These are phyloP conservation scores for Fraxinus sp. DNA, from an alignment of 305 asterid genomes.

Conservation along the genomic window DNA sequence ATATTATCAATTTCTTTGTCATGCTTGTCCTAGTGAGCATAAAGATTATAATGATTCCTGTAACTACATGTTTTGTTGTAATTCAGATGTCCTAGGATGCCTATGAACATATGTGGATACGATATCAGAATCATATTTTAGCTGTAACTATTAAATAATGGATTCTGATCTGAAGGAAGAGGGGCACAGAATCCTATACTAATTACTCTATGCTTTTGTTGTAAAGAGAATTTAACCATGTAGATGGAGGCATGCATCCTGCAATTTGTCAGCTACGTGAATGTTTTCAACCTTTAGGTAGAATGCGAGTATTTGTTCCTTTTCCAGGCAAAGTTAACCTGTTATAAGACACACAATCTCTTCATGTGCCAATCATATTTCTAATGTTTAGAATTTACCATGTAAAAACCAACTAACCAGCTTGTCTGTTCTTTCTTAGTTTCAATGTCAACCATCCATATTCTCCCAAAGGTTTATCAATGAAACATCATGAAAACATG, in stretches of 20 bases:
- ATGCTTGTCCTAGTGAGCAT: conserved; percentile 21
- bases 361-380: not conserved
- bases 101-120: conserved; percentile 17
- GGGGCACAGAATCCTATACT: not conserved
- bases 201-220: not conserved
- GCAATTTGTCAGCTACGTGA: not conserved
- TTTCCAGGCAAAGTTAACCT: not conserved
- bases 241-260: not conserved
- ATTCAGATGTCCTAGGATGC: not conserved
- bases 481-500: not conserved
- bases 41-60: conserved; percentile 17
- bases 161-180: not conserved
- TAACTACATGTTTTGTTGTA: not conserved
- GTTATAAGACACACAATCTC: not conserved
- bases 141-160: conserved; percentile 9
- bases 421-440: not conserved
- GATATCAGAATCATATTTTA: not conserved
- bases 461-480: not conserved
- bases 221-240: not conserved
- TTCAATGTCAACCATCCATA: not conserved
- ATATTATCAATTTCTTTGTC: conserved; percentile 17
- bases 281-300: not conserved
- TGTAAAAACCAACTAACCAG: conserved; percentile 4
- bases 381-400: conserved; percentile 4
- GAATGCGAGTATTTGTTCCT: not conserved